Evolutionary conservation across 176 grass and related monocot genomes (phyloP), one percentile per base, ranked within the genome.

Genomic region (Eragrostis curvula): DNA sequence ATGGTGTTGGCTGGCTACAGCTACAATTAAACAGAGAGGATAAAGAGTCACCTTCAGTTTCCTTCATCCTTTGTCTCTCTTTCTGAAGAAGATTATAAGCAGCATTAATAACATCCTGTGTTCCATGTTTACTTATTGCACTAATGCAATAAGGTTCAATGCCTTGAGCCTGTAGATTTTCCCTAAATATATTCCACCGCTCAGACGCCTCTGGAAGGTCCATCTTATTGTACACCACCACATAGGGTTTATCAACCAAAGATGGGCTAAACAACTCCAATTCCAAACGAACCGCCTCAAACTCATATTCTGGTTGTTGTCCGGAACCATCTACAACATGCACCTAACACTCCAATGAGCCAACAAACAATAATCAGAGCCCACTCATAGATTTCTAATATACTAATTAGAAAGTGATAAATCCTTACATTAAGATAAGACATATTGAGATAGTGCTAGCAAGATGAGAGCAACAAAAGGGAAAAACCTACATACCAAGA

Each of bases 221-320:
- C 90, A 95, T 95, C 84, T 98, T 98, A 71, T 98, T 98, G 64
- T 84, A 95, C 52, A 95, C 92, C 57, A 98, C 90, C 51, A 95
- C 75, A 79, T 95, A 98, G 16, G 92, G 90, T 79, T 95, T 98
- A 63, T 95, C 86, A 46, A 94, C 90, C 68, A 98, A 85, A 85
- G 64, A 44, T 53, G 92, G 96, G 72, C 96, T 98, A 85, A 98
- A 98, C 88, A 98, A 89, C 75, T 95, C 96, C 71, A 95, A 84
- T 87, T 98, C 96, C 83, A 98, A 86, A 24, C 96, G 87, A 59
- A 98, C 92, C 28, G 96, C 96, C 81, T 98, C 96, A 47, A 89
- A 98, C 69, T 95, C 96, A 82, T 98, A 95, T 71, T 95, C 92
- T 46, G 96, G 96, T 60, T 98, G 96, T 60, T 91, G 79, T 7